phyloP scores from a whole-genome alignment of 768 basidiomycete species.

The Hygrocybe coccinea region DNA sequence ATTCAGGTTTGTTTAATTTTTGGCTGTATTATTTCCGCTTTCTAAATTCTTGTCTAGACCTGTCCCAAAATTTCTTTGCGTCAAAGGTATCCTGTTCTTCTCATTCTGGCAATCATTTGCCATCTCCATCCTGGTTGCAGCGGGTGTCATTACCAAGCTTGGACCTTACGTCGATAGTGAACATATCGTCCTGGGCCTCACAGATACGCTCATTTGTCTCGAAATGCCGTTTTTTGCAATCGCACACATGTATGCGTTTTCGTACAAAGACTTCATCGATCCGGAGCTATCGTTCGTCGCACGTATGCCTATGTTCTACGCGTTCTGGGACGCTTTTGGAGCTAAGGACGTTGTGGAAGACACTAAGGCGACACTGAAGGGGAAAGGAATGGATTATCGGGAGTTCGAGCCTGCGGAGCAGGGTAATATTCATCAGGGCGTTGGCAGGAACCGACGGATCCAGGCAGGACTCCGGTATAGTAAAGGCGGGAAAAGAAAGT shows the following conservation, averaged over 20 bases:
- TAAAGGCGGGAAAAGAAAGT: conserved; percentile 86
- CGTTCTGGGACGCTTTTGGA: conserved; percentile 85
- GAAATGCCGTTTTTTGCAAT: conserved; percentile 98
- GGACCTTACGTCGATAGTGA: conserved; percentile 86
- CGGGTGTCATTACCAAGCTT: conserved; percentile 66
- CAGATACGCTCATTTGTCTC: conserved; percentile 86
- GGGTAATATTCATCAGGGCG: conserved; percentile 86
- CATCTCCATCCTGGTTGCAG: conserved; percentile 84
- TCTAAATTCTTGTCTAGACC: conserved; percentile 45
- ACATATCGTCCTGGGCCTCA: conserved; percentile 85
- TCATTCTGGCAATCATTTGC: conserved; percentile 95
- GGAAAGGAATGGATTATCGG: conserved; percentile 91
- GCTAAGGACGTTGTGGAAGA: conserved; percentile 84
- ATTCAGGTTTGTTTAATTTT: conserved; percentile 58
- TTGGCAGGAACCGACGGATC: conserved; percentile 80
- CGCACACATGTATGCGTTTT: conserved; percentile 93
- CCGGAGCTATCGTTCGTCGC: conserved; percentile 58
- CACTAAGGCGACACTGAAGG: conserved; percentile 71
- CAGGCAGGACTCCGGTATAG: conserved; percentile 88
- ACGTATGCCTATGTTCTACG: conserved; percentile 84
- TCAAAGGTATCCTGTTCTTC: conserved; percentile 97
- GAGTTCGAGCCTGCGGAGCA: conserved; percentile 97
- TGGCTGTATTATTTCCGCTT: not conserved
- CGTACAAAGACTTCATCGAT: conserved; percentile 80
- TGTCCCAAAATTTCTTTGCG: conserved; percentile 95